These are phyloP conservation scores for Debaryomyces hansenii DNA, from an alignment of 805 yeast species.

Conservation along the genomic window DNA sequence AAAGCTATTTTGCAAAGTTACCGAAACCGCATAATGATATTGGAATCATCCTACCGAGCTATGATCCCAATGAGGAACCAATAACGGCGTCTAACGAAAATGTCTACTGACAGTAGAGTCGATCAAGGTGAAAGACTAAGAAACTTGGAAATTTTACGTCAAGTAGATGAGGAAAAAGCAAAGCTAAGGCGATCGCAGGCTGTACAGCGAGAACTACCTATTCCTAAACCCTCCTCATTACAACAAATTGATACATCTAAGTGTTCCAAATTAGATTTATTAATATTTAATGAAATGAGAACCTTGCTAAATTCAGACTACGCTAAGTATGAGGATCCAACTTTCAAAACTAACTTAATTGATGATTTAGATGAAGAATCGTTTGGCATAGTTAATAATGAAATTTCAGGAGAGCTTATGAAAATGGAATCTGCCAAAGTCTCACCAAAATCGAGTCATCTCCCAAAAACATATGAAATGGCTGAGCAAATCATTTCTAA, in stretches of 20 bases:
- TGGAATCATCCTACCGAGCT: slow-evolving; percentile 33
- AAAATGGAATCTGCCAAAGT: background rate
- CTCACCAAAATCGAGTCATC: slow-evolving; percentile 3
- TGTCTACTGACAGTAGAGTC: slow-evolving; percentile 27
- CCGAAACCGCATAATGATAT: slow-evolving; percentile 42
- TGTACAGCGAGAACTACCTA: slow-evolving; percentile 43
- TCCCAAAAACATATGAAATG: slow-evolving; percentile 14
- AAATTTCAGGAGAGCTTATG: slow-evolving; percentile 11
- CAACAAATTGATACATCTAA: background rate
- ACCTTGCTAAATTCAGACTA: slow-evolving; percentile 44
- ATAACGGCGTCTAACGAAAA: slow-evolving; percentile 14
- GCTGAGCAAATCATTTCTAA: slow-evolving; percentile 15
- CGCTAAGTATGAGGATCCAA: slow-evolving; percentile 24
- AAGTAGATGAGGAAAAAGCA: slow-evolving; percentile 27
- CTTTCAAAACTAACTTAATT: slow-evolving; percentile 14
- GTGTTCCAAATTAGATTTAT: slow-evolving; percentile 10
- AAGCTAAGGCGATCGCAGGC: slow-evolving; percentile 46
- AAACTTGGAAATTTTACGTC: slow-evolving; percentile 20
- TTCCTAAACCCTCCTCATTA: slow-evolving; percentile 34
- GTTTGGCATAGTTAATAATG: slow-evolving; percentile 15
- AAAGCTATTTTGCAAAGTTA: slow-evolving; percentile 17
- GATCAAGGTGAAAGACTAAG: slow-evolving; percentile 26
- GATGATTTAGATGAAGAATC: slow-evolving; percentile 34
- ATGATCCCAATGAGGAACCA: slow-evolving; percentile 20
- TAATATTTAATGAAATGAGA: slow-evolving; percentile 31